Evolutionary conservation across 2,329 filamentous ascomycete genomes (phyloP).

Genomic region (Ophiocordyceps unilateralis): DNA sequence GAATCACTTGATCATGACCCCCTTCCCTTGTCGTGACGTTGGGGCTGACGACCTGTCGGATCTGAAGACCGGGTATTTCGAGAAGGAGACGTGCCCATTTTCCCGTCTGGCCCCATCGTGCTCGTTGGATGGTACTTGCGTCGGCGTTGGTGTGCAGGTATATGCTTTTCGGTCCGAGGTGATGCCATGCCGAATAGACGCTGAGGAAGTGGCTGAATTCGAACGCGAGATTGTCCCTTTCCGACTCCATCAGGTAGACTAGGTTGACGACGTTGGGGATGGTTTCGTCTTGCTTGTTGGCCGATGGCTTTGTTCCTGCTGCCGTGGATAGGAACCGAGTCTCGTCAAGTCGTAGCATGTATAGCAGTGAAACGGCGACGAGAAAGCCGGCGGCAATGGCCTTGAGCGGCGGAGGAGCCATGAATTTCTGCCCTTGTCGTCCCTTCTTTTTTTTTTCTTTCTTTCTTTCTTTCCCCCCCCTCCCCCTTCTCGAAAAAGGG

Average conservation of each 20-base stretch:
- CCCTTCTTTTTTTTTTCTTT: too few relatives aligned
- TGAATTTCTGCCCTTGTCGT: too few relatives aligned
- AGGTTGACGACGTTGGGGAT: constrained; percentile 11
- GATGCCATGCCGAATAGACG: constrained; percentile 7
- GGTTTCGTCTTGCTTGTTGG: not conserved
- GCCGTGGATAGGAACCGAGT: too few relatives aligned
- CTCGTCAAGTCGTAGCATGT: too few relatives aligned
- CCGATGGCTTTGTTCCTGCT: too few relatives aligned
- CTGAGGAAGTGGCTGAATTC: constrained; percentile 10
- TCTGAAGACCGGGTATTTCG: constrained; percentile 4
- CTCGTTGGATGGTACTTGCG: not conserved
- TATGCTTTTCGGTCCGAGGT: constrained; percentile 8
- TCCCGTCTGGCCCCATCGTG: not conserved
- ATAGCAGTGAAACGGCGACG: too few relatives aligned
- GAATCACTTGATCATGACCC: not conserved
- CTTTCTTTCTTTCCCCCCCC: too few relatives aligned
- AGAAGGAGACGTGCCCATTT: constrained; percentile 11
- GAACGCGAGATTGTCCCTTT: constrained; percentile 5
- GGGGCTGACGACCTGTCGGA: constrained; percentile 1
- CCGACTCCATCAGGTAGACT: constrained; percentile 7
- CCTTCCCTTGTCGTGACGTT: not conserved
- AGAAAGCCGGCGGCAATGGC: too few relatives aligned
- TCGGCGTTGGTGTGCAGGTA: constrained; percentile 11
- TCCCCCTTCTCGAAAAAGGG: too few relatives aligned
- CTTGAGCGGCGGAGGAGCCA: constrained; percentile 12